Base-by-base conservation (phyloP, 2,329 filamentous ascomycete species). In the Aureobasidium uvarum region DNA sequence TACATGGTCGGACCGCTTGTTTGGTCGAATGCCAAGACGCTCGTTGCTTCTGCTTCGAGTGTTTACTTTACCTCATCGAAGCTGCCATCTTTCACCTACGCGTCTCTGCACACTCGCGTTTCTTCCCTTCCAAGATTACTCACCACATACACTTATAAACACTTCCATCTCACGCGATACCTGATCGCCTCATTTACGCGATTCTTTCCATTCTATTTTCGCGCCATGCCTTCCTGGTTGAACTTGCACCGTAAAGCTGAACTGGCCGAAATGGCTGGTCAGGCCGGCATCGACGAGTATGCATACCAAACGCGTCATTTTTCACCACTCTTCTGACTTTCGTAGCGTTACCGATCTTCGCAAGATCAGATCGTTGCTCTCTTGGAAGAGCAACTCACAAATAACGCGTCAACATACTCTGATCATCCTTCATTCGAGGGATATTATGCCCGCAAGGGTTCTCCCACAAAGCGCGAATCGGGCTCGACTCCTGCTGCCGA, bases 221-320 rank as follows among this genome's bases (percentile, higher is more conserved):
- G 71, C 72, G 84, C 75, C 72, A 90, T 90, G 87, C 86, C 86
- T 68, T 85, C 86, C 71, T 96, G 90, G 86, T 83, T 96, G 75
- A 85, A 88, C 77, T 84, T 85, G 76, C 90, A 95, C 84, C 89
- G 90, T 81, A 96, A 96, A 83, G 83, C 83, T 71, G 91, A 94
- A 69, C 85, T 96, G 65, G 77, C 86, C 71, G 88, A 90, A 68
- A 82, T 96, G 68, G 91, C 91, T 67, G 85, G 90, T 70, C 79
- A 83, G 54, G 84, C 90, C 68, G 89, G 89, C 66, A 81, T 94
- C 64, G 83, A 85, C 74, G 85, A 90, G 92, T 96, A 86, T 74
- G 87, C 84, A 68, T 36, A 38, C 36, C 23, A 25, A 58, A 59
- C 48, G 60, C 48, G 55, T 50, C 28, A 2, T 20, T 52, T 43